These are phyloP conservation scores for Toxicodendron radicans DNA, from an alignment of 345 rosid species.

Conservation along the genomic window DNA sequence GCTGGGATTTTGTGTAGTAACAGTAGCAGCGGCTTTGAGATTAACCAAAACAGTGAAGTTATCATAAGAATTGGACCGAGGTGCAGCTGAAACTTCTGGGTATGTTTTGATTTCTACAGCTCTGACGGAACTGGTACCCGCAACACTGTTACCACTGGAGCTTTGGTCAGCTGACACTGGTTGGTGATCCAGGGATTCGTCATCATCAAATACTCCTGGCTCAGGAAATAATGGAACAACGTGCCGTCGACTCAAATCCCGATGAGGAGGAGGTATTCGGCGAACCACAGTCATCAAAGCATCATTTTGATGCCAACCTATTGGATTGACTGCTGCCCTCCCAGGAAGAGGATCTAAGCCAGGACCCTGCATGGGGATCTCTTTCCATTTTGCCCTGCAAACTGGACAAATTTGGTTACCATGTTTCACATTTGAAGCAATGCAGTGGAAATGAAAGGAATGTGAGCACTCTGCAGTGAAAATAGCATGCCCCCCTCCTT, in stretches of 20 bases:
- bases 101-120: conserved; percentile 57
- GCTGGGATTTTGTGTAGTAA: conserved; percentile 31
- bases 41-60: conserved; percentile 74
- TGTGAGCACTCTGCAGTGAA: conserved; percentile 96
- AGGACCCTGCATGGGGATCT: conserved; percentile 77
- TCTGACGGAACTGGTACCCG: conserved; percentile 33
- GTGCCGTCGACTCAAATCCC: conserved; percentile 52
- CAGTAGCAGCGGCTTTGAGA: conserved; percentile 66
- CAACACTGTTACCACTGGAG: conserved; percentile 23
- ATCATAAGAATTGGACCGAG: conserved; percentile 48
- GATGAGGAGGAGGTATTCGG: conserved; percentile 53
- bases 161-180: conserved; percentile 38
- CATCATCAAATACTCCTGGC: conserved; percentile 70
- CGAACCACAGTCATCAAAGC: conserved; percentile 53
- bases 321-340: conserved; percentile 37
- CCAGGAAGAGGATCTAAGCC: conserved; percentile 43
- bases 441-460: conserved; percentile 94
- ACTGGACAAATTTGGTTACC: conserved; percentile 90
- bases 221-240: conserved; percentile 62
- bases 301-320: conserved; percentile 52
- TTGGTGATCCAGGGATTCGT: conserved; percentile 65
- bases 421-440: conserved; percentile 81
- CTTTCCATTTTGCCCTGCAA: conserved; percentile 91
- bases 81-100: conserved; percentile 75
- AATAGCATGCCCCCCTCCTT: conserved; percentile 84